Evolutionary conservation across 306 rosid species (phyloP).

Genomic region (Prunus fruticosa): DNA sequence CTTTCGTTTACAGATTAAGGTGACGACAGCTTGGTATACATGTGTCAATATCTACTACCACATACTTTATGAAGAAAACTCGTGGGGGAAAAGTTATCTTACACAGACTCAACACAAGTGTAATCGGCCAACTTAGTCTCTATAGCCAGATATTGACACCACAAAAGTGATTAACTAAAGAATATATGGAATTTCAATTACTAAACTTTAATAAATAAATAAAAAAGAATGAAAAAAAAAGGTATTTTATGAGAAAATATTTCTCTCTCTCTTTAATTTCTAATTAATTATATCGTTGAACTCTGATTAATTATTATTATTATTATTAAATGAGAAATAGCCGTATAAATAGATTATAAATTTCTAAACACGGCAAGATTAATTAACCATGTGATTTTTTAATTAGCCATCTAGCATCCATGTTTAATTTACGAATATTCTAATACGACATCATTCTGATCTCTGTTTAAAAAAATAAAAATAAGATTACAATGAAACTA

Average conservation of each 20-base stretch:
- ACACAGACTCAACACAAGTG: background rate
- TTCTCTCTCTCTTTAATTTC: too few relatives aligned
- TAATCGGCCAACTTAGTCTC: background rate
- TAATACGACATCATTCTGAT: too few relatives aligned
- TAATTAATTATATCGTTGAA: too few relatives aligned
- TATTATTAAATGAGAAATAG: too few relatives aligned
- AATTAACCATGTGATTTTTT: too few relatives aligned
- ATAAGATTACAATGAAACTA: constrained; percentile 1
- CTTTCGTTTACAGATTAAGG: background rate
- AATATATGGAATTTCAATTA: background rate
- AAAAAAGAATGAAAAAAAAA: background rate
- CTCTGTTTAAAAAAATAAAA: too few relatives aligned
- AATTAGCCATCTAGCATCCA: too few relatives aligned
- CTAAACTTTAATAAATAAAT: background rate
- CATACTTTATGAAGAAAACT: background rate
- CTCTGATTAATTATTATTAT: too few relatives aligned
- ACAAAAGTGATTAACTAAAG: background rate
- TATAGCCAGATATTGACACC: background rate
- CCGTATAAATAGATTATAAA: too few relatives aligned
- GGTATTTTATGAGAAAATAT: too few relatives aligned
- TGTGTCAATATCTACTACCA: background rate
- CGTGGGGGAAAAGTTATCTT: background rate
- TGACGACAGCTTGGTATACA: background rate
- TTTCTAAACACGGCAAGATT: too few relatives aligned
- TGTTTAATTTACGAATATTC: too few relatives aligned